Percentiles rank a stretch among this genome's conserved stretches.
phyloP scores from a whole-genome alignment of 306 rosid species.

The Cicer judaicum region DNA sequence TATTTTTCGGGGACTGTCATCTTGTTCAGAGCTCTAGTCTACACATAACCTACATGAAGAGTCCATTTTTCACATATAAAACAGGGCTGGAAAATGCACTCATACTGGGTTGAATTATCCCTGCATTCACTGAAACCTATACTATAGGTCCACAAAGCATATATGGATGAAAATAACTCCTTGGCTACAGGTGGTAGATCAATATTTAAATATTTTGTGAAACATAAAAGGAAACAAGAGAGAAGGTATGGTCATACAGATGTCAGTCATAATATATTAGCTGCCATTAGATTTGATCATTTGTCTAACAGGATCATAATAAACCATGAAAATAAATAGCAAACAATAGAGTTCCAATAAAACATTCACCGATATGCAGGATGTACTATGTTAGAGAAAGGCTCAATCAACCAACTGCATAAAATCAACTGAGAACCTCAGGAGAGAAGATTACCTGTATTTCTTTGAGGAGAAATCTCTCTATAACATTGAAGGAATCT shows the following conservation, averaged over 20 bases:
- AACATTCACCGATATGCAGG: not conserved
- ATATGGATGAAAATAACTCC: slow-evolving; percentile 13
- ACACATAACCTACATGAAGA: not conserved
- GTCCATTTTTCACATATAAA: not conserved
- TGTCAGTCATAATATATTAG: not conserved
- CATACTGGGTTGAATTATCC: not conserved
- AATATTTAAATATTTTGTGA: not conserved
- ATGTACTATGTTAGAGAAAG: not conserved
- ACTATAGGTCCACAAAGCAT: not conserved
- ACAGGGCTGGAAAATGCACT: not conserved
- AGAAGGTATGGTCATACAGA: not conserved
- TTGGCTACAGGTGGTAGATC: not conserved
- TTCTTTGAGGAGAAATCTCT: slow-evolving; percentile 77
- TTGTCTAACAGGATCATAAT: slow-evolving; percentile 15
- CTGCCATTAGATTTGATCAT: slow-evolving; percentile 15
- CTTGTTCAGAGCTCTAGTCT: not conserved
- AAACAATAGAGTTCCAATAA: slow-evolving; percentile 6
- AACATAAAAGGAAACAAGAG: not conserved
- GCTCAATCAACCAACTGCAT: slow-evolving; percentile 27
- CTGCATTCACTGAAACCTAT: not conserved
- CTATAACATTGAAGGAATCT: slow-evolving; percentile 76
- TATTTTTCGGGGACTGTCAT: not conserved
- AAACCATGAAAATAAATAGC: slow-evolving; percentile 6
- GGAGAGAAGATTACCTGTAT: slow-evolving; percentile 58
- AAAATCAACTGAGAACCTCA: not conserved